Evolutionary conservation across 2,329 filamentous ascomycete species (phyloP).

Genomic region (Phialocephala subalpina): DNA sequence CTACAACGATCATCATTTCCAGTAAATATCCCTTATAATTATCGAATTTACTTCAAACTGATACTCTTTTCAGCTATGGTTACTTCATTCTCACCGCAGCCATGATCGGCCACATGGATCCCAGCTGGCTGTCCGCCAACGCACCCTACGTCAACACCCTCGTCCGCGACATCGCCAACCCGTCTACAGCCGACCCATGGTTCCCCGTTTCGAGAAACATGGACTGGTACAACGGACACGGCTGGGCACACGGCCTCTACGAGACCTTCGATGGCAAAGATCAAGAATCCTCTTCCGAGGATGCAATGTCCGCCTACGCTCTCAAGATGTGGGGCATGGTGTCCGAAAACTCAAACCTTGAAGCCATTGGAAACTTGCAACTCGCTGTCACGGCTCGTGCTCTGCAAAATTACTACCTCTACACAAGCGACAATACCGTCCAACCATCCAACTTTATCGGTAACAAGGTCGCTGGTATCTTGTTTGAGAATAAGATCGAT

Average conservation of each 20-base stretch:
- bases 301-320: constrained; percentile 74
- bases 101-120: constrained; percentile 81
- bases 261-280: constrained; percentile 79
- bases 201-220: constrained; percentile 88
- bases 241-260: constrained; percentile 86
- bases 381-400: constrained; percentile 79
- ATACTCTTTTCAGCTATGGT: constrained; percentile 60
- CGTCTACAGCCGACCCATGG: constrained; percentile 70
- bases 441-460: constrained; percentile 80
- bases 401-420: constrained; percentile 83
- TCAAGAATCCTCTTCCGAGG: constrained; percentile 89
- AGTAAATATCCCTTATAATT: constrained; percentile 47
- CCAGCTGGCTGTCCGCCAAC: constrained; percentile 76
- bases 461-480: constrained; percentile 76
- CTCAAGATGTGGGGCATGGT: constrained; percentile 82
- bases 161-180: constrained; percentile 84
- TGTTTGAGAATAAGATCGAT: constrained; percentile 96
- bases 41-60: no score
- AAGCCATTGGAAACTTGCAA: constrained; percentile 81
- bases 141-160: constrained; percentile 83
- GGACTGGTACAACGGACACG: constrained; percentile 95
- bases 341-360: constrained; percentile 79
- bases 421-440: constrained; percentile 71
- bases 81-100: constrained; percentile 91
- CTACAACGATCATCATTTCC: constrained; percentile 81